phyloP scores from a whole-genome alignment of 2,329 filamentous ascomycete species.

The Lachnellula occidentalis region DNA sequence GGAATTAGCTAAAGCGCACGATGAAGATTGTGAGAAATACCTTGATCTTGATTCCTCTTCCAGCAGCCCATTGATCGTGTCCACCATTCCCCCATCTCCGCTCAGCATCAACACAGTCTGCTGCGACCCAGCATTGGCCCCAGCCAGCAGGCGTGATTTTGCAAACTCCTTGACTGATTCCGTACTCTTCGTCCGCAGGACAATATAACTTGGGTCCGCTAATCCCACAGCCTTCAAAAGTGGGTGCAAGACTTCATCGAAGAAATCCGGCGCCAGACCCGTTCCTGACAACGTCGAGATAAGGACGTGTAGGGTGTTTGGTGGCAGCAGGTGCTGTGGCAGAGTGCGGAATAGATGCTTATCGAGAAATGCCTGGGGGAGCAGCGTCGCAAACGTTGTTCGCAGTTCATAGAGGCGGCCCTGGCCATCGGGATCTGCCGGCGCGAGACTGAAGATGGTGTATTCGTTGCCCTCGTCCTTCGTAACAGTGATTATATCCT shows the following conservation, averaged over 20 bases:
- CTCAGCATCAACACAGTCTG: slow-evolving; percentile 73
- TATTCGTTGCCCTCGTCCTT: slow-evolving; percentile 19
- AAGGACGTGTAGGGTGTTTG: slow-evolving; percentile 49
- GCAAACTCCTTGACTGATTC: slow-evolving; percentile 62
- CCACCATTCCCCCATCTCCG: slow-evolving; percentile 81
- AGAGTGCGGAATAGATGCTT: slow-evolving; percentile 34
- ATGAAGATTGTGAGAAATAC: slow-evolving; percentile 16
- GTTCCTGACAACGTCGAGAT: slow-evolving; percentile 64
- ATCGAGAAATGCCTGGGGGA: slow-evolving; percentile 36
- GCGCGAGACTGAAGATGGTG: slow-evolving; percentile 37
- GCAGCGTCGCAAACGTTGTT: slow-evolving; percentile 28
- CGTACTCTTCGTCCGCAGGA: slow-evolving; percentile 58
- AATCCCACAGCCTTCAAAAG: slow-evolving; percentile 45
- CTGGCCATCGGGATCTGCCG: slow-evolving; percentile 28
- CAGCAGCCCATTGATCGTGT: slow-evolving; percentile 67
- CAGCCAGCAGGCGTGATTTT: slow-evolving; percentile 39
- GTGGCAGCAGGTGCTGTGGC: slow-evolving; percentile 34
- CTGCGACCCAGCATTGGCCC: slow-evolving; percentile 40
- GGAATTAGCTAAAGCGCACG: slow-evolving; percentile 17
- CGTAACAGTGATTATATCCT: slow-evolving; percentile 31
- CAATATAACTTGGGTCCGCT: slow-evolving; percentile 36
- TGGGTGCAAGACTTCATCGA: slow-evolving; percentile 48
- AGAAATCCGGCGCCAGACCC: slow-evolving; percentile 51
- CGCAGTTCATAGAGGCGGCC: slow-evolving; percentile 20
- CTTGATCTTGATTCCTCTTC: slow-evolving; percentile 16